These are phyloP conservation scores for Isabelozyma heimii DNA, from an alignment of 805 yeast species.

Conservation along the genomic window DNA sequence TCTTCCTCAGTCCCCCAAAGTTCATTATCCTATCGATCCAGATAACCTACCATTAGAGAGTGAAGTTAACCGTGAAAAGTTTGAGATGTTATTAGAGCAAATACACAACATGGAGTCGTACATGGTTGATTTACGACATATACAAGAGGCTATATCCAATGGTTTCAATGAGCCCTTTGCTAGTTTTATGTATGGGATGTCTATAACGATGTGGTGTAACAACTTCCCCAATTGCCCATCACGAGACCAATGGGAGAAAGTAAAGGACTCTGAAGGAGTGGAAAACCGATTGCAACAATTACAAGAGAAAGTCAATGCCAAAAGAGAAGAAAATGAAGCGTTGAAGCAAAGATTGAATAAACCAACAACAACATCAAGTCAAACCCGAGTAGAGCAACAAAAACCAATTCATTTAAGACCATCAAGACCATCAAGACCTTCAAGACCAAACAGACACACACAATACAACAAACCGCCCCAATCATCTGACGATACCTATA, in stretches of 20 bases:
- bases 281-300: slow-evolving; percentile 20
- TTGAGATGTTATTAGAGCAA: slow-evolving; percentile 47
- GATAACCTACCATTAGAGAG: slow-evolving; percentile 43
- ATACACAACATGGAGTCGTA: slow-evolving; percentile 56
- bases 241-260: slow-evolving; percentile 29
- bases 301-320: slow-evolving; percentile 13
- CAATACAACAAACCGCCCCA: not conserved
- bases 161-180: slow-evolving; percentile 77
- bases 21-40: slow-evolving; percentile 42
- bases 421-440: slow-evolving; percentile 1
- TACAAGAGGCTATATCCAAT: slow-evolving; percentile 59
- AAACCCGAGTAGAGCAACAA: slow-evolving; percentile 1
- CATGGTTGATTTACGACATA: slow-evolving; percentile 51
- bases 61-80: slow-evolving; percentile 34
- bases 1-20: slow-evolving; percentile 40
- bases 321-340: slow-evolving; percentile 20
- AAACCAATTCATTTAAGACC: not conserved
- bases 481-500: slow-evolving; percentile 19
- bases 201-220: slow-evolving; percentile 86
- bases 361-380: not conserved
- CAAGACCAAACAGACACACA: not conserved
- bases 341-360: slow-evolving; percentile 17
- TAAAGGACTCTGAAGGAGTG: slow-evolving; percentile 18
- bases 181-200: slow-evolving; percentile 72
- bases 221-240: slow-evolving; percentile 55